Percentiles rank a stretch among this genome's conserved stretches.
Conservation (phyloP, 345 rosid species). For the Sonneratia caseolaris region DNA sequence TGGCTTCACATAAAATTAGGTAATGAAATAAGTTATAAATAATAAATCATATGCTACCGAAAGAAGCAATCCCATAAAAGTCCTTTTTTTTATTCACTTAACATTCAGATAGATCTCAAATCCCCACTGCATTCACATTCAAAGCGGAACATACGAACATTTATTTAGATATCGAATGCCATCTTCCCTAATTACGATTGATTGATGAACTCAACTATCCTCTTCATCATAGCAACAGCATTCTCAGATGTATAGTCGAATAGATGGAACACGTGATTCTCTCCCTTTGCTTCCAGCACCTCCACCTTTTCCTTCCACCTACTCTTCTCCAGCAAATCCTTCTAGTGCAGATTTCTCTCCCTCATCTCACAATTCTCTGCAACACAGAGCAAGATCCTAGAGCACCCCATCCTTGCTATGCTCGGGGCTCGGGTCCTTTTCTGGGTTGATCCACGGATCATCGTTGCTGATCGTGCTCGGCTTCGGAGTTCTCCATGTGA, state of each 20-base stretch:
- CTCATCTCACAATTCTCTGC: slow-evolving; percentile 24
- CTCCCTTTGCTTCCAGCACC: slow-evolving; percentile 22
- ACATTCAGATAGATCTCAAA: too few relatives aligned
- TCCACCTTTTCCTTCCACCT: slow-evolving; percentile 24
- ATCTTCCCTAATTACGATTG: neutral
- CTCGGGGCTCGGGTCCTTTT: slow-evolving; percentile 14
- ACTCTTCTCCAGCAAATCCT: slow-evolving; percentile 16
- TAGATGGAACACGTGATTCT: slow-evolving; percentile 33
- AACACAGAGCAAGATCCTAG: slow-evolving; percentile 18
- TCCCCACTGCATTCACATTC: too few relatives aligned
- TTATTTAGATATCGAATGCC: too few relatives aligned
- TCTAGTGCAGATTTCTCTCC: slow-evolving; percentile 16
- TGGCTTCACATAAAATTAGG: too few relatives aligned
- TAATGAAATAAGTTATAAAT: too few relatives aligned
- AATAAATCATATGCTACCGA: too few relatives aligned
- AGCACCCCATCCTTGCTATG: slow-evolving; percentile 10
- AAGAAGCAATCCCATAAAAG: too few relatives aligned
- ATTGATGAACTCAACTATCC: slow-evolving; percentile 18
- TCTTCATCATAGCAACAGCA: slow-evolving; percentile 18
- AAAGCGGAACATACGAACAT: too few relatives aligned
- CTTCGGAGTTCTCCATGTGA: slow-evolving; percentile 14
- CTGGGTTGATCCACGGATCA: slow-evolving; percentile 26
- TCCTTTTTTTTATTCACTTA: too few relatives aligned
- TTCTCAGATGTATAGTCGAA: slow-evolving; percentile 14
- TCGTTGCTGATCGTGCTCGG: slow-evolving; percentile 22